Conservation (phyloP, 768 basidiomycete genomes). For the Pisolithus tinctorius region DNA sequence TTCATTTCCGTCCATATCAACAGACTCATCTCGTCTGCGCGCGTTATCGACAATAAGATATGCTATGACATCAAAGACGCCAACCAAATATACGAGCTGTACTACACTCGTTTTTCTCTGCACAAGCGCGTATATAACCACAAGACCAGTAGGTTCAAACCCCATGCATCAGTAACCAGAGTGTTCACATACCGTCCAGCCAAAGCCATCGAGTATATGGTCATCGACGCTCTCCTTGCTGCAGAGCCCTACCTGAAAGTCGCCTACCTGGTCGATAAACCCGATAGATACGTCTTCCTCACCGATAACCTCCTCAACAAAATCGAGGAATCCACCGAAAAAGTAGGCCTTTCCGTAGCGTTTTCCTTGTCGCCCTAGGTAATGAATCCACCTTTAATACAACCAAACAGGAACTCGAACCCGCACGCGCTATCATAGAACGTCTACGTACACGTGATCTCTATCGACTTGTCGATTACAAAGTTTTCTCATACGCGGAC, state of each 20-base stretch:
- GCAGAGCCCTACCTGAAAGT: conserved; percentile 65
- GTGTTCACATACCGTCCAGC: conserved; percentile 32
- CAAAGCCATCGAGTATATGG: conserved; percentile 77
- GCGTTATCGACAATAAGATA: conserved; percentile 68
- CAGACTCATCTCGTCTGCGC: conserved; percentile 68
- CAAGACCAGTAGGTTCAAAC: conserved; percentile 55
- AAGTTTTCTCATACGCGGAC: conserved; percentile 35
- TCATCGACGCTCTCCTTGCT: conserved; percentile 66
- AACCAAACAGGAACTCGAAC: conserved; percentile 48
- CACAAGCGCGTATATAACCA: conserved; percentile 82
- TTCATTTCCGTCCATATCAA: background rate
- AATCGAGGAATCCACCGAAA: conserved; percentile 48
- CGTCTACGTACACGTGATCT: conserved; percentile 59
- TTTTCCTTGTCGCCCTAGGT: background rate
- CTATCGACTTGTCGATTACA: conserved; percentile 66
- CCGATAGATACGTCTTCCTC: conserved; percentile 53
- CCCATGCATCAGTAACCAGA: background rate
- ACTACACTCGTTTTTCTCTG: conserved; percentile 66
- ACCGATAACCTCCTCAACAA: conserved; percentile 60
- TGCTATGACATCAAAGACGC: conserved; percentile 81
- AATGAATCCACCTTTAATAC: background rate
- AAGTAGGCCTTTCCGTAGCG: conserved; percentile 6
- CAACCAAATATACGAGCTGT: conserved; percentile 69
- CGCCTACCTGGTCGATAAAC: conserved; percentile 47
- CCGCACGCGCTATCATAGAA: conserved; percentile 53